phyloP scores from a whole-genome alignment of 148 eudicot species.

The Fagopyrum esculentum region DNA sequence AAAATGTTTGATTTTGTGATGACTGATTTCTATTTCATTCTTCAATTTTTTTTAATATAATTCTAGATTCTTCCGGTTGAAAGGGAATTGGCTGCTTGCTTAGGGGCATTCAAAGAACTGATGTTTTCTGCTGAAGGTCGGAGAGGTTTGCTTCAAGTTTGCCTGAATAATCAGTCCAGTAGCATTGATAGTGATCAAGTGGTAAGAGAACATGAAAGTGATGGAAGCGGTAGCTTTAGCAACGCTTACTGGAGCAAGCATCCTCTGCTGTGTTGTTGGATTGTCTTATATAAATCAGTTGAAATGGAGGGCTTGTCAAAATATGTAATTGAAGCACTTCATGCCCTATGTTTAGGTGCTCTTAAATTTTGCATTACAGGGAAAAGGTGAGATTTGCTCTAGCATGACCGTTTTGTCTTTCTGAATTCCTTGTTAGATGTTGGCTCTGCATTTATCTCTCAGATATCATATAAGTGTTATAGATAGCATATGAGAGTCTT shows the following conservation, averaged over 20 bases:
- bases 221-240: constrained; percentile 23
- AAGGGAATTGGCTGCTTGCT: constrained; percentile 68
- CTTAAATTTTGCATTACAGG: constrained; percentile 66
- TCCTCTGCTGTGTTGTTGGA: constrained; percentile 75
- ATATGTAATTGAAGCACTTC: constrained; percentile 52
- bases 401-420: not conserved
- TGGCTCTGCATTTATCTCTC: not conserved
- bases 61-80: constrained; percentile 76
- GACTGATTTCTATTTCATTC: not conserved
- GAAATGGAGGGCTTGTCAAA: constrained; percentile 50
- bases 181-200: constrained; percentile 26
- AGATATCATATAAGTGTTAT: not conserved
- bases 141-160: constrained; percentile 48
- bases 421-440: not conserved
- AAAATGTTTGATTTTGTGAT: not conserved
- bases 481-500: not conserved
- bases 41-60: not conserved
- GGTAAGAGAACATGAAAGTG: constrained; percentile 34
- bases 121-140: constrained; percentile 54
- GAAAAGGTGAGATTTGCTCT: constrained; percentile 40
- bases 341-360: constrained; percentile 50
- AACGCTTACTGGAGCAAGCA: constrained; percentile 51
- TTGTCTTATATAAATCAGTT: constrained; percentile 48
- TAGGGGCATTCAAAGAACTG: constrained; percentile 54
- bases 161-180: constrained; percentile 30